A percentile compares a stretch with the other conserved stretches of the same genome.
These are phyloP conservation scores for Cardiospermum halicacabum DNA, from an alignment of 345 rosid species.

Conservation along the genomic window DNA sequence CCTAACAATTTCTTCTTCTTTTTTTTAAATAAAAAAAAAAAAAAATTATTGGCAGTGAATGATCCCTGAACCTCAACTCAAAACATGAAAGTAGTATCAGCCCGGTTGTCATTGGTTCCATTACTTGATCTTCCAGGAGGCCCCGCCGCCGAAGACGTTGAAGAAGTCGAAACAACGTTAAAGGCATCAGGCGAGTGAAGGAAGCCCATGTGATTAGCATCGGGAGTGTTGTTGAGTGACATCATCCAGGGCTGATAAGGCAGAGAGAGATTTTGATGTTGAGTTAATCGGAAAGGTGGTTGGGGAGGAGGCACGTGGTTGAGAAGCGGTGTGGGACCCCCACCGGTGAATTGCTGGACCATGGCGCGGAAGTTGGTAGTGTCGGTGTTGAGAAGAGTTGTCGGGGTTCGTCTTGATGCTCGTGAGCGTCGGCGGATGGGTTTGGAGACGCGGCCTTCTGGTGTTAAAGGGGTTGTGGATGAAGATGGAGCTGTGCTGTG, in stretches of 20 bases:
- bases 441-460: slow-evolving; percentile 78
- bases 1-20: slow-evolving; percentile 28
- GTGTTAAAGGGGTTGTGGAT: no score
- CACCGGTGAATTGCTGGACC: slow-evolving; percentile 96
- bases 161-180: slow-evolving; percentile 19
- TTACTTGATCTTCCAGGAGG: no score
- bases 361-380: slow-evolving; percentile 86
- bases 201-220: background rate
- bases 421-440: slow-evolving; percentile 81
- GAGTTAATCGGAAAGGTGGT: no score
- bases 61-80: no score
- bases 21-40: slow-evolving; percentile 16
- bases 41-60: no score
- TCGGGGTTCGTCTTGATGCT: slow-evolving; percentile 93
- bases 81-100: slow-evolving; percentile 32
- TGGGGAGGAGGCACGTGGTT: slow-evolving; percentile 9
- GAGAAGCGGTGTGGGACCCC: slow-evolving; percentile 30
- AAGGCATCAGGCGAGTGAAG: no score
- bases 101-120: slow-evolving; percentile 35
- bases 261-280: no score
- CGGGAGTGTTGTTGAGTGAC: slow-evolving; percentile 28
- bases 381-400: slow-evolving; percentile 91
- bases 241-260: slow-evolving; percentile 37
- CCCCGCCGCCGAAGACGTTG: slow-evolving; percentile 6
- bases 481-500: no score